Conservation (phyloP, 768 basidiomycete species). For the Mycena capillaripes region DNA sequence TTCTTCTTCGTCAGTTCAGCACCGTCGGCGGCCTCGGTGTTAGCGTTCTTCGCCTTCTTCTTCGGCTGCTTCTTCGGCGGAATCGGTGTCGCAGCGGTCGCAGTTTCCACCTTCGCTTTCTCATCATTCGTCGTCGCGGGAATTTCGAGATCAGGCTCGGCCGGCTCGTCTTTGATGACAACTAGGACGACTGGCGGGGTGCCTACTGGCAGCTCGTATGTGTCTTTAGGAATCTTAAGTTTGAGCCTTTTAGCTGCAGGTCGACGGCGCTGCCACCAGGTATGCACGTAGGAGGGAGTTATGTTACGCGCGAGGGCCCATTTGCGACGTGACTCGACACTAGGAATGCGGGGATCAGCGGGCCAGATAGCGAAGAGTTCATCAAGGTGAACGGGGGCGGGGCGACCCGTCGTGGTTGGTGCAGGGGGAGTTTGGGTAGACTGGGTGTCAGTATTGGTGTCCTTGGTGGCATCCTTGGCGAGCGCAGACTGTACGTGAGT, state of each 20-base stretch:
- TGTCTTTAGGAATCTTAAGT: conserved; percentile 46
- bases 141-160: not conserved
- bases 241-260: conserved; percentile 44
- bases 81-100: not conserved
- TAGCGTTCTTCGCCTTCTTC: not conserved
- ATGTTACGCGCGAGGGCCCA: conserved; percentile 57
- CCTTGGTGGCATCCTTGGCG: too few species aligned
- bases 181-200: conserved; percentile 43
- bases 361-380: conserved; percentile 55
- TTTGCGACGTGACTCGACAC: conserved; percentile 50
- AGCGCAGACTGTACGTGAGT: too few species aligned
- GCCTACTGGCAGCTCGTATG: conserved; percentile 55
- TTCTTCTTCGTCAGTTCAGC: not conserved
- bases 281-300: conserved; percentile 49
- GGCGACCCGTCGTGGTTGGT: not conserved
- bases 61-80: not conserved
- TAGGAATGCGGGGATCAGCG: conserved; percentile 52
- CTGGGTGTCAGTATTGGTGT: conserved; percentile 1
- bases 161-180: conserved; percentile 21
- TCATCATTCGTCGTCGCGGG: not conserved
- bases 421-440: not conserved
- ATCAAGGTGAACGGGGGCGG: conserved; percentile 44
- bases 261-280: conserved; percentile 56
- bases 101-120: not conserved
- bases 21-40: not conserved